These are phyloP conservation scores for Lentinula aciculospora DNA, from an alignment of 768 basidiomycete species.

Conservation along the genomic window DNA sequence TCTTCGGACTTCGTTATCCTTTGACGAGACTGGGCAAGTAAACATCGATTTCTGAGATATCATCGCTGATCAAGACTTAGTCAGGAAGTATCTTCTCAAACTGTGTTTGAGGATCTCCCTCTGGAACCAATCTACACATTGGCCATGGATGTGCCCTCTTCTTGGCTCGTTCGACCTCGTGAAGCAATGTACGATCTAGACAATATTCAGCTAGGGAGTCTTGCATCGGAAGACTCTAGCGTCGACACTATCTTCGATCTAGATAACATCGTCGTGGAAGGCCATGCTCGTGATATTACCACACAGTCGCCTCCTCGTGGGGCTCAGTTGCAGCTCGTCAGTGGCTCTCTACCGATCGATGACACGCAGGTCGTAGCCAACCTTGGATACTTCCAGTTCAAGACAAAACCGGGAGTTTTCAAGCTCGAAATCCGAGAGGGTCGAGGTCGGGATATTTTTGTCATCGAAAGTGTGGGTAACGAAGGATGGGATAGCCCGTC, in stretches of 20 bases:
- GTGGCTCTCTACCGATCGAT: conserved; percentile 45
- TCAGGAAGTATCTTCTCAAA: conserved; percentile 49
- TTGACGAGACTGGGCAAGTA: conserved; percentile 33
- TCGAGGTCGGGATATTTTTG: conserved; percentile 73
- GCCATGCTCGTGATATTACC: conserved; percentile 77
- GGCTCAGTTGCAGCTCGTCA: conserved; percentile 79
- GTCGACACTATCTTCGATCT: conserved; percentile 81
- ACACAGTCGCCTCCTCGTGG: conserved; percentile 78
- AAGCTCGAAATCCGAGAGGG: conserved; percentile 79
- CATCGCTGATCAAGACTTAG: conserved; percentile 25
- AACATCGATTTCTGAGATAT: background rate
- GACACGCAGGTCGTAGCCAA: conserved; percentile 95
- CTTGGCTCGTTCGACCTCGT: conserved; percentile 92
- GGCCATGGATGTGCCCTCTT: conserved; percentile 83
- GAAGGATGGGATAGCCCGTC: conserved; percentile 82
- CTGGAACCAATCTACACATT: conserved; percentile 88
- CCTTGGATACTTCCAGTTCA: conserved; percentile 94
- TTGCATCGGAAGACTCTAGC: conserved; percentile 55
- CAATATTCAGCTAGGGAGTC: conserved; percentile 79
- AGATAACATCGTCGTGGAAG: conserved; percentile 90
- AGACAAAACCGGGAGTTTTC: conserved; percentile 86
- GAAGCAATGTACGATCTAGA: conserved; percentile 91
- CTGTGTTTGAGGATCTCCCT: conserved; percentile 70
- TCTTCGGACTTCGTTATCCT: conserved; percentile 47
- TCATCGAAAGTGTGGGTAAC: conserved; percentile 81